Evolutionary conservation across 306 rosid species (phyloP).

Genomic region (Biancaea sappan): DNA sequence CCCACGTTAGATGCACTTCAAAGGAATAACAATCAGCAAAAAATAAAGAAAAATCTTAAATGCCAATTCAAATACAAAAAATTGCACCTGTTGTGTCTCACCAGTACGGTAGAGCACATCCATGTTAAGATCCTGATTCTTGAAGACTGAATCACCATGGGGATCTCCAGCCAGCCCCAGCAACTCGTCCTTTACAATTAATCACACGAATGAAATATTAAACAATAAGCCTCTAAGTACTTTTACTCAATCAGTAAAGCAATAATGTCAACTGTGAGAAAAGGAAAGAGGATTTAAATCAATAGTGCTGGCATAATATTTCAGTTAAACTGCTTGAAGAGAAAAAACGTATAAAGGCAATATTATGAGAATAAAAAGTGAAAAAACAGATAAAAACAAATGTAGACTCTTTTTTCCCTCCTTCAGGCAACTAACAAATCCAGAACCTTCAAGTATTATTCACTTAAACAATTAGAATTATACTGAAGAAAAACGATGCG

Average conservation of each 20-base stretch:
- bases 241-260: not conserved
- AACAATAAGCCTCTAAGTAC: slow-evolving; percentile 3
- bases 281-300: not conserved
- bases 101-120: slow-evolving; percentile 90
- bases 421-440: not conserved
- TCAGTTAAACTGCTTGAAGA: not conserved
- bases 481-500: too few relatives aligned
- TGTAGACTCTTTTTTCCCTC: not conserved
- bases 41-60: not conserved
- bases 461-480: not conserved
- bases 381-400: not conserved
- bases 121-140: slow-evolving; percentile 70
- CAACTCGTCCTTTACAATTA: slow-evolving; percentile 74
- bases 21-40: not conserved
- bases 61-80: slow-evolving; percentile 24
- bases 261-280: not conserved
- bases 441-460: not conserved
- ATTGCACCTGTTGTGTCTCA: slow-evolving; percentile 73
- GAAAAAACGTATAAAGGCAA: not conserved
- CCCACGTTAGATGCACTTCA: not conserved
- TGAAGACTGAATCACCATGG: slow-evolving; percentile 64
- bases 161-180: slow-evolving; percentile 71
- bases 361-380: not conserved
- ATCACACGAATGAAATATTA: slow-evolving; percentile 27
- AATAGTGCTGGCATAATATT: not conserved